phyloP scores from a whole-genome alignment of 2,329 filamentous ascomycete species.

The Daldinia eschscholtzii region DNA sequence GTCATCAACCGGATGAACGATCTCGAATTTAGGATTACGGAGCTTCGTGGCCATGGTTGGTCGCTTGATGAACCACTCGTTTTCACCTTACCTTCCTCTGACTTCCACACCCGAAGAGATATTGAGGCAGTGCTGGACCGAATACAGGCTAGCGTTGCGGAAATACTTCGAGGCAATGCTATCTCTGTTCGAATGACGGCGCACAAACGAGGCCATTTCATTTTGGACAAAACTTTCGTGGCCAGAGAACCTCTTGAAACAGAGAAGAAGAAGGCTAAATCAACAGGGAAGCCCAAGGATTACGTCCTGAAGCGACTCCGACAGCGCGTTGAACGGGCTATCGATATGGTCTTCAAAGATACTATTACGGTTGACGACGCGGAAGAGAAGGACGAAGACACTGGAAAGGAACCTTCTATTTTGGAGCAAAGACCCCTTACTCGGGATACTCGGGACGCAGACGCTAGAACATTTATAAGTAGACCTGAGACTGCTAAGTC shows the following conservation, averaged over 20 bases:
- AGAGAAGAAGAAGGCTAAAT: constrained; percentile 51
- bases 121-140: constrained; percentile 65
- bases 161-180: constrained; percentile 62
- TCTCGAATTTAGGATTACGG: constrained; percentile 61
- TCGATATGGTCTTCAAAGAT: constrained; percentile 64
- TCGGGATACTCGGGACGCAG: constrained; percentile 12
- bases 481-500: constrained; percentile 22
- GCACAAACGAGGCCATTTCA: constrained; percentile 66
- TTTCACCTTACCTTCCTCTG: constrained; percentile 59
- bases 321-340: constrained; percentile 61
- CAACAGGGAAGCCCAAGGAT: constrained; percentile 55
- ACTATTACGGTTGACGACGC: constrained; percentile 61
- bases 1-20: constrained; percentile 60
- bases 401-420: constrained; percentile 12
- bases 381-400: constrained; percentile 44
- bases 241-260: constrained; percentile 55
- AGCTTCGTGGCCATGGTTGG: constrained; percentile 63
- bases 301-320: constrained; percentile 59
- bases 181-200: constrained; percentile 62
- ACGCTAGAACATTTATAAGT: constrained; percentile 23
- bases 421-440: constrained; percentile 18
- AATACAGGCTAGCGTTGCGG: constrained; percentile 63
- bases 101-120: constrained; percentile 59
- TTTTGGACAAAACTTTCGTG: constrained; percentile 63
- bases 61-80: constrained; percentile 60